Evolutionary conservation across 2,329 filamentous ascomycete species (phyloP), one percentile per base, ranked within the genome.

Genomic region (Sphaerulina musiva): DNA sequence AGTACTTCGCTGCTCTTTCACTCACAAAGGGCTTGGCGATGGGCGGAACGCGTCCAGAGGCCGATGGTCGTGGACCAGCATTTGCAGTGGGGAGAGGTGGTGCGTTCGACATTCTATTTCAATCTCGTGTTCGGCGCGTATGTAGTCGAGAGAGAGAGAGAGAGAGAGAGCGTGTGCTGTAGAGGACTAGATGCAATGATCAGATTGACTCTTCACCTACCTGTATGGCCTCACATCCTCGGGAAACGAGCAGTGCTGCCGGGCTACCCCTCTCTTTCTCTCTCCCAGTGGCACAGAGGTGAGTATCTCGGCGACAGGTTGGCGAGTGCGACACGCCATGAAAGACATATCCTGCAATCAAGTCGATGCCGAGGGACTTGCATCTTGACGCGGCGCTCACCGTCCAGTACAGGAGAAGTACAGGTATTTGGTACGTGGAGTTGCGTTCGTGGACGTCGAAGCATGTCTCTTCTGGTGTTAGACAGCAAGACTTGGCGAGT

Each of bases 1-100:
- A 77, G 29, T 85, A 87, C 77, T 86, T 84, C 74, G 85, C 88
- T 48, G 91, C 91, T 67, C 82, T 79, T 56, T 95, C 89, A 75
- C 89, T 95, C 63, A 96, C 88, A 71, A 79, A 81, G n/a, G 78
- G 78, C 59, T 72, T 70, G 41, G 78, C 81, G 62, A 84, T 79
- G 52, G 74, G 70, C 43, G 81, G 81, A 54, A 84, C 81, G 56
- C 72, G 70, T 70, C 77, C 63, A 67, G 79, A 78, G 62, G 81
- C 80, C 56, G 73, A 69, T 55, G 68, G 68, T 39, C 54, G 54
- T 34, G 57, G 57, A 20, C 48, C 41, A 39, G 51, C 57, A 31
- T 39, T 53, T 32, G 57, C 40, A 14, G 48, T 57, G 12, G 57
- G 57, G 17, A 59, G 50, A 5, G 57, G 54, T n/a, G 57, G 57